Conservation (phyloP, 2,329 filamentous ascomycete species). For the Colletotrichum spaethianum region DNA sequence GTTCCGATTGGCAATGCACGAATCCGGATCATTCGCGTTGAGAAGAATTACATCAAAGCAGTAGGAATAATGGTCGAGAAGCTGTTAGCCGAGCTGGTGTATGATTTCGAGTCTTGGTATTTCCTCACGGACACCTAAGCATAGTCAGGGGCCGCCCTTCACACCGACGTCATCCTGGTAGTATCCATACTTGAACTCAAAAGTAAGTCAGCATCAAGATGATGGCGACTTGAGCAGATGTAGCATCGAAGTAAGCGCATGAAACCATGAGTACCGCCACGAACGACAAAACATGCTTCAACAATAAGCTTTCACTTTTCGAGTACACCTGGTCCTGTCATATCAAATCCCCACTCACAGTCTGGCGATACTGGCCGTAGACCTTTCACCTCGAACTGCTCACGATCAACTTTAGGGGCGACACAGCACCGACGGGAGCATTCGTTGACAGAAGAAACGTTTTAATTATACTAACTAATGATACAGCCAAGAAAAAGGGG, state of each 20-base stretch:
- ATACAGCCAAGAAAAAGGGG: background rate
- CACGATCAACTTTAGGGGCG: background rate
- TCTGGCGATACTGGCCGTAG: too few species aligned
- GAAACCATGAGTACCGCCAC: background rate
- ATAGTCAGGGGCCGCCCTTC: background rate
- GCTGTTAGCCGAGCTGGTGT: too few species aligned
- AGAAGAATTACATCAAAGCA: too few species aligned
- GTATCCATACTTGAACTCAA: background rate
- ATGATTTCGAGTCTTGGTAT: background rate
- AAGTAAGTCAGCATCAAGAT: background rate
- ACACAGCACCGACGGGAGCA: background rate
- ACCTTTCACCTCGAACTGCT: too few species aligned
- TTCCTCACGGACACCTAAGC: background rate
- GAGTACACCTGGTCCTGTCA: background rate
- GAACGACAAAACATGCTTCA: too few species aligned
- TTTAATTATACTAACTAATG: background rate
- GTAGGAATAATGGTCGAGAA: too few species aligned
- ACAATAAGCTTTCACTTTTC: background rate
- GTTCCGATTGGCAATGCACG: background rate
- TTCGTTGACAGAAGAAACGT: background rate
- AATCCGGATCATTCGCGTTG: too few species aligned
- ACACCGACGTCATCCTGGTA: background rate
- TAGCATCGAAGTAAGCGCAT: background rate
- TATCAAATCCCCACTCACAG: background rate
- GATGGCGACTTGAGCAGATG: background rate